Evolutionary conservation across 768 basidiomycete genomes (phyloP), one percentile per base, ranked within the genome.

Genomic region (Hygrophorus pudorinus): DNA sequence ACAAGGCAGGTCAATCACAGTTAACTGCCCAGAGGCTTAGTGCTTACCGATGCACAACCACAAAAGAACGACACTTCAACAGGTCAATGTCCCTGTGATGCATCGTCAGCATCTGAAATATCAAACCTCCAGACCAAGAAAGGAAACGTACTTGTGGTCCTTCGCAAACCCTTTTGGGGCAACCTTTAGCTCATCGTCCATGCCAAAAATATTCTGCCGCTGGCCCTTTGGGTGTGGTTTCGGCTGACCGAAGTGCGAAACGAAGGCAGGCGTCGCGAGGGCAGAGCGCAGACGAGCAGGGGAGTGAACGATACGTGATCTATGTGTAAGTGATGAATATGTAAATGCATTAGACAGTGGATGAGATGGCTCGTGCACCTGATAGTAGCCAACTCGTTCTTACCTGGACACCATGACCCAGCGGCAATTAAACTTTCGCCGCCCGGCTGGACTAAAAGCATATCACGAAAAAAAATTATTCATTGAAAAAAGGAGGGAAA

Each of bases 91-190:
- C 90, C 60, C 83, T 86, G 48, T 34, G 17, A 20, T 39, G 31
- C 16, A 43, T 30, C 30, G 38, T 20, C 28, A 11, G 14, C 14
- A 21, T 11, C 20, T 17, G 7, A 42, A 34, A 35, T 40, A 12
- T 41, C 38, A 7, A 49, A n/a, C 36, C 12, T 52, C 12, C 7
- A 51, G 13, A 35, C 32, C 30, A 41, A 21, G 17, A 37, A 41
- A 32, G 32, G 51, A 18, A 8, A 54, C 71, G 13, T 44, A 87
- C 85, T 70, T 69, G 58, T 97, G 91, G 24, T 72, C 72, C 62
- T 91, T 98, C 41, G 76, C 75, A 7, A 94, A 65, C 0, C 91
- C 93, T 56, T 96, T 97, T 1, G 93, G 93, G 4, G 91, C 88
- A 0, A 78, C 79, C 65, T 96, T 97, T 24, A 96, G 65, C 57